Conservation (phyloP, 805 yeast genomes). For the Sporopachydermia lactativora region DNA sequence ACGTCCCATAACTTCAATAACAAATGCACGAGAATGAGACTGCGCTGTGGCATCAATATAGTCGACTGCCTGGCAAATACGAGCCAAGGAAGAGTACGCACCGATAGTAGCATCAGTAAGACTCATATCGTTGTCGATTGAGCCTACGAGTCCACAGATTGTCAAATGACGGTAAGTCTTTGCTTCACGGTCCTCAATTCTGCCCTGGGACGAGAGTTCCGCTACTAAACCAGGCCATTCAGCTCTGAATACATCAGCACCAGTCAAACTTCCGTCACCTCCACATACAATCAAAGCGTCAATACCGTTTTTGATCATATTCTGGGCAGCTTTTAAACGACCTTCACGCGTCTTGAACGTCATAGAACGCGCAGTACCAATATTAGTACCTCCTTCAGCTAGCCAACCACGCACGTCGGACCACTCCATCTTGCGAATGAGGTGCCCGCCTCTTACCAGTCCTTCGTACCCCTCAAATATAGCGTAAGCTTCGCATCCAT, state of each 20-base stretch:
- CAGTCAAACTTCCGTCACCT: constrained; percentile 97
- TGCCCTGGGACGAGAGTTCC: constrained; percentile 47
- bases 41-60: constrained; percentile 96
- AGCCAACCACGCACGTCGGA: constrained; percentile 91
- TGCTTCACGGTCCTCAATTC: constrained; percentile 43
- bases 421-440: constrained; percentile 73
- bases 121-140: constrained; percentile 97
- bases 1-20: constrained; percentile 97
- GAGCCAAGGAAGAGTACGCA: constrained; percentile 82
- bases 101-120: constrained; percentile 95
- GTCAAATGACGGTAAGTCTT: constrained; percentile 57
- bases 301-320: constrained; percentile 76
- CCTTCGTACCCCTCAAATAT: constrained; percentile 94
- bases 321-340: constrained; percentile 67
- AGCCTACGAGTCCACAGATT: constrained; percentile 90
- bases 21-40: constrained; percentile 95
- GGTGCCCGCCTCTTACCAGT: constrained; percentile 71
- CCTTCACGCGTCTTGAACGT: constrained; percentile 81
- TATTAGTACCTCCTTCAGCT: constrained; percentile 85
- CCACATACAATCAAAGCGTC: constrained; percentile 95
- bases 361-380: constrained; percentile 90
- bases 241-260: constrained; percentile 85
- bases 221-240: constrained; percentile 88
- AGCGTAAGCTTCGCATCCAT: constrained; percentile 84
- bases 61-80: constrained; percentile 90